A percentile compares a stretch with the other conserved stretches of the same genome.
Conservation (phyloP, 139 green algal species). For the Gonium pectorale region DNA sequence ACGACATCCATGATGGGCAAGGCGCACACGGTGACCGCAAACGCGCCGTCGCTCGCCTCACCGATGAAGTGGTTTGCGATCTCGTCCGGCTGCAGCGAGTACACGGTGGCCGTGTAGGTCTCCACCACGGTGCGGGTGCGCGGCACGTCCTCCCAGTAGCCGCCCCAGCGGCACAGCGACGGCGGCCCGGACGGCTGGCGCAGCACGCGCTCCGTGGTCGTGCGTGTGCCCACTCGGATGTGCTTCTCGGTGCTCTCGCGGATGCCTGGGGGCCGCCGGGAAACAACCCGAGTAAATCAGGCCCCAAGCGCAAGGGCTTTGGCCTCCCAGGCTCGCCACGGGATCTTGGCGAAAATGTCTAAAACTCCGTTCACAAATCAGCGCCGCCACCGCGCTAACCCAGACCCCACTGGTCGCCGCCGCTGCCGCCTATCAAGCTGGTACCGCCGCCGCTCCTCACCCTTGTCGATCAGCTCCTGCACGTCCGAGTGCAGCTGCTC, state of each 20-base stretch:
- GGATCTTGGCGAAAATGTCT: too few relatives aligned
- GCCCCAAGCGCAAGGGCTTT: too few relatives aligned
- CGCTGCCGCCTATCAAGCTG: too few relatives aligned
- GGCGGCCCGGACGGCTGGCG: neutral
- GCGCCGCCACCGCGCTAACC: too few relatives aligned
- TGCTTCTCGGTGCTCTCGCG: constrained; percentile 50
- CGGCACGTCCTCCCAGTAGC: constrained; percentile 67
- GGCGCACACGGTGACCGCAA: too few relatives aligned
- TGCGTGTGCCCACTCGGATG: constrained; percentile 51
- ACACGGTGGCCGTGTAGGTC: constrained; percentile 67
- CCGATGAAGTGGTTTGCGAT: constrained; percentile 26
- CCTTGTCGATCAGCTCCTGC: constrained; percentile 68
- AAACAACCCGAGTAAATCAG: too few relatives aligned
- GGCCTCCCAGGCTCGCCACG: too few relatives aligned
- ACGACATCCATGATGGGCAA: too few relatives aligned
- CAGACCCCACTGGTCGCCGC: too few relatives aligned
- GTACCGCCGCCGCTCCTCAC: constrained; percentile 23
- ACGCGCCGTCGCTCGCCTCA: neutral
- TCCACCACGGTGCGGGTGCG: constrained; percentile 64
- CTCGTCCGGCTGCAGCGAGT: constrained; percentile 56
- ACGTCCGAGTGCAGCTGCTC: constrained; percentile 78
- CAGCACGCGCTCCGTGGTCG: constrained; percentile 47
- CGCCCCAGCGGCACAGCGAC: constrained; percentile 48
- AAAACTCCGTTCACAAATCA: too few relatives aligned
- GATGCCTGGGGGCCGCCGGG: constrained; percentile 39